Base-by-base conservation (phyloP, 140 eudicot species). In the Artemisia princeps region DNA sequence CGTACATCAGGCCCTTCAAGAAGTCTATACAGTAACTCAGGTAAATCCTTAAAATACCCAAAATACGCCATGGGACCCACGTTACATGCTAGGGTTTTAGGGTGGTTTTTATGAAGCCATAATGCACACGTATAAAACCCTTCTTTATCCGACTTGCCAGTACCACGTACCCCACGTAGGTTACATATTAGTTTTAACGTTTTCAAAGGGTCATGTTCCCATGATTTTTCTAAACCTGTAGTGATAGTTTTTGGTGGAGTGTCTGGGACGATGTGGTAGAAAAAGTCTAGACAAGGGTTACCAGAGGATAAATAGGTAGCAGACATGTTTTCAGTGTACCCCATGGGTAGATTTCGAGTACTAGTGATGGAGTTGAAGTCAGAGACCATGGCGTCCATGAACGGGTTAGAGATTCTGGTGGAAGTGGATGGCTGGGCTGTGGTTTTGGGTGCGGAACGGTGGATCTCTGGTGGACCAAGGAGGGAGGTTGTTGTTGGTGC, bases 311-410 rank as follows among this genome's bases (percentile, higher is more conserved):
- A 13, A 37, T 15, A 67, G 10, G 72, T 67, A 17, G 63, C 3
- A 0, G 72, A 54, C 63, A 53, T 67, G 72, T 67, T 67, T 67
- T 67, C 63, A 53, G 72, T 67, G 72, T 67, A 67, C 12, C 72
- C 63, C 53, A 67, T 54, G 1, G 37, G 72, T 51, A 26, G 60
- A 8, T 4, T 12, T 50, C 3, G 70, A 26, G 60, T 0, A 17
- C 8, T 11, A 13, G 40, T 50, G 11, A 24, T 30, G 63, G 63
- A 26, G 63, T 67, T 67, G 72, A 67, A 67, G 52, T 54, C 6
- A 33, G 72, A 16, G 40, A 67, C 50, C 72, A 67, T 67, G 52
- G 72, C 64, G 12, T 54, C 54, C 0, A 52, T 54, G 72, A 67
- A 67, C 37, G 72, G 72, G 72, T 67, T 22, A 10, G 72, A 26